Base-by-base conservation (phyloP, 2,329 filamentous ascomycete genomes). In the Lachnellula cervina region DNA sequence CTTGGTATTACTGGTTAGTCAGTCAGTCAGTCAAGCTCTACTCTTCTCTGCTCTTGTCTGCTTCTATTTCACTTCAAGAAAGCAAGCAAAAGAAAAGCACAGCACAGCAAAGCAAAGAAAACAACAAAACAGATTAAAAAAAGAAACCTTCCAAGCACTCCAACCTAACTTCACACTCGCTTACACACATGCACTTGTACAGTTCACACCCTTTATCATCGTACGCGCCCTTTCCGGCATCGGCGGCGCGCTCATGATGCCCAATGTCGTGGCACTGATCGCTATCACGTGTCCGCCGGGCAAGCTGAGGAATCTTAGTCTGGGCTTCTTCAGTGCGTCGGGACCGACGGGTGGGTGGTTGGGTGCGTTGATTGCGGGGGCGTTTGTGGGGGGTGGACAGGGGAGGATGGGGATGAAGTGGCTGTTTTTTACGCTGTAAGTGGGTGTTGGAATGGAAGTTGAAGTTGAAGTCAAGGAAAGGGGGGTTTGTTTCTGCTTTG, bases 181-280 rank as follows among this genome's bases (percentile, higher is more conserved):
- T 28, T 28, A 28, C 25, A 7, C 7, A 28, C 25, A 1, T 28
- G 25, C 25, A 7, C 8, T 2, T 8, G 2, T 28, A 28, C 8
- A 28, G 21, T 28, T 47, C 11, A 28, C 17, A 7, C 57, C 73
- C 73, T 68, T 74, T 25, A 66, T 72, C 1, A 66, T 74, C 46
- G 71, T 77, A 0, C 78, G 74, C 3, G 37, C 37, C 9, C 61
- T 82, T 3, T 71, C 72, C 0, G 78, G 79, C 0, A 69, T 78
- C 6, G 78, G 78, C 0, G 78, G 75, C 2, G 77, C 73, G 0
- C 67, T 77, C 8, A 68, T 79, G 23, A 74, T 78, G 69, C 77
- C 77, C 0, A 80, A 80, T 58, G 73, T 75, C 0, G 74, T 80
- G 0, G 77, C 77, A 1, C 71, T 78, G 54, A 70, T 80, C 34